These are phyloP conservation scores for Aspergillus clavatus DNA, from an alignment of 2,329 filamentous ascomycete species.

Conservation along the genomic window DNA sequence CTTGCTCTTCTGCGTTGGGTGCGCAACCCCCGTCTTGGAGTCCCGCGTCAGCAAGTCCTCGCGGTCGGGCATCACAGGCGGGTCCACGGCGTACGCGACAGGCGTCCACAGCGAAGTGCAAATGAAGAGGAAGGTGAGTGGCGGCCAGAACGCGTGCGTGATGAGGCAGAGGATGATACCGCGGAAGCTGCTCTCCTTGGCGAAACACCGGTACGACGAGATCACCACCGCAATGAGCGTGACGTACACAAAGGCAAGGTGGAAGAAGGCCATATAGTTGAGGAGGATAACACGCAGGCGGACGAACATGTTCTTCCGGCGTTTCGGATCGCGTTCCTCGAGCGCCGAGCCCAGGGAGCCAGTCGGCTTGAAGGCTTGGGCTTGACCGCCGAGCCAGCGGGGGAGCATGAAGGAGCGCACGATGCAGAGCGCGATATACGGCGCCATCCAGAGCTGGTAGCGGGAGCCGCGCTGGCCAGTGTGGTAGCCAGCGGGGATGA, in stretches of 20 bases:
- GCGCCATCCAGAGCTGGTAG: slow-evolving; percentile 60
- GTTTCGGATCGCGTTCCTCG: slow-evolving; percentile 51
- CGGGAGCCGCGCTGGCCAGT: slow-evolving; percentile 54
- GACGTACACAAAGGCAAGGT: slow-evolving; percentile 52
- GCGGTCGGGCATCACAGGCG: slow-evolving; percentile 54
- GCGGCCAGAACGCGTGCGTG: slow-evolving; percentile 60
- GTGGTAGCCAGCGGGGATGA: slow-evolving; percentile 56
- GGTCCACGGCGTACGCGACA: slow-evolving; percentile 57
- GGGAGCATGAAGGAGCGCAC: slow-evolving; percentile 56
- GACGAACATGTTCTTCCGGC: slow-evolving; percentile 42
- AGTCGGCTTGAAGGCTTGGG: slow-evolving; percentile 57
- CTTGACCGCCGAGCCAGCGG: slow-evolving; percentile 55
- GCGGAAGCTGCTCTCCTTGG: slow-evolving; percentile 33
- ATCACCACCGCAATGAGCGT: slow-evolving; percentile 49
- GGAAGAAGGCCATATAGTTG: slow-evolving; percentile 54
- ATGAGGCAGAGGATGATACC: slow-evolving; percentile 50
- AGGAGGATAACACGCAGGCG: slow-evolving; percentile 53
- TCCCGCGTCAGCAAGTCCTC: slow-evolving; percentile 55
- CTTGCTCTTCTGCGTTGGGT: slow-evolving; percentile 45
- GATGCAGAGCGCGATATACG: slow-evolving; percentile 56
- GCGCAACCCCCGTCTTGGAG: slow-evolving; percentile 47
- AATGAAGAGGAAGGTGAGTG: slow-evolving; percentile 54
- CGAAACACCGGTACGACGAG: slow-evolving; percentile 50
- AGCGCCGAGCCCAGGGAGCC: slow-evolving; percentile 54
- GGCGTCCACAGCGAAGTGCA: slow-evolving; percentile 56